A percentile compares a stretch with the other conserved stretches of the same genome.
Evolutionary conservation across 176 grass and related monocot species (phyloP).

Genomic region (Aegilops longissima): DNA sequence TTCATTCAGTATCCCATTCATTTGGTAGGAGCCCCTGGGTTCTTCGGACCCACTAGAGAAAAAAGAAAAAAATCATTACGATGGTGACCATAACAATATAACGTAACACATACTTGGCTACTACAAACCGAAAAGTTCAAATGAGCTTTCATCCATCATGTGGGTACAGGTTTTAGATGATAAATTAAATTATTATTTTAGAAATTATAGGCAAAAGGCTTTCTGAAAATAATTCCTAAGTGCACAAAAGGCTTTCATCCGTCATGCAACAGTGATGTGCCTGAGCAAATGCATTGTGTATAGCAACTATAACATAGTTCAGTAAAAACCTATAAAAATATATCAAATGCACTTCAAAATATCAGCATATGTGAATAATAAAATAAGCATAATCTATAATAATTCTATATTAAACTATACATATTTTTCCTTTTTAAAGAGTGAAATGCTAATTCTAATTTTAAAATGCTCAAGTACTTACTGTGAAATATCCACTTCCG

Average conservation of each 20-base stretch:
- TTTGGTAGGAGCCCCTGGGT: conserved; percentile 39
- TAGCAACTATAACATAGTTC: background rate
- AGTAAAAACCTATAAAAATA: background rate
- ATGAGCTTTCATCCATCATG: background rate
- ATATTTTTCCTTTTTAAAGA: background rate
- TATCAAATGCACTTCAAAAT: background rate
- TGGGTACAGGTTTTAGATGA: background rate
- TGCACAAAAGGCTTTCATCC: background rate
- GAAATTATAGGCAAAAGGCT: background rate
- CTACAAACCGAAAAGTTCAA: conserved; percentile 19
- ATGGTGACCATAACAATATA: background rate
- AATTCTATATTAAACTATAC: background rate
- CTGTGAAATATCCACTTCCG: conserved; percentile 52
- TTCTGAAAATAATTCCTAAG: background rate
- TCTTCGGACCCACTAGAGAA: conserved; percentile 47
- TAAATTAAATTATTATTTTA: background rate
- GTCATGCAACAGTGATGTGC: background rate
- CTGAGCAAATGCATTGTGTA: conserved; percentile 5
- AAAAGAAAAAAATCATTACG: conserved; percentile 13
- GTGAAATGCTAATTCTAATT: background rate
- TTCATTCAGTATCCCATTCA: conserved; percentile 57
- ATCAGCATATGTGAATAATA: background rate
- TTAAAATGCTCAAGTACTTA: conserved; percentile 36
- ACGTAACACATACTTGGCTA: background rate
- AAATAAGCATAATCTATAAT: background rate